These are phyloP conservation scores for Tolypocladium amazonense DNA, from an alignment of 2,329 filamentous ascomycete genomes.

Conservation along the genomic window DNA sequence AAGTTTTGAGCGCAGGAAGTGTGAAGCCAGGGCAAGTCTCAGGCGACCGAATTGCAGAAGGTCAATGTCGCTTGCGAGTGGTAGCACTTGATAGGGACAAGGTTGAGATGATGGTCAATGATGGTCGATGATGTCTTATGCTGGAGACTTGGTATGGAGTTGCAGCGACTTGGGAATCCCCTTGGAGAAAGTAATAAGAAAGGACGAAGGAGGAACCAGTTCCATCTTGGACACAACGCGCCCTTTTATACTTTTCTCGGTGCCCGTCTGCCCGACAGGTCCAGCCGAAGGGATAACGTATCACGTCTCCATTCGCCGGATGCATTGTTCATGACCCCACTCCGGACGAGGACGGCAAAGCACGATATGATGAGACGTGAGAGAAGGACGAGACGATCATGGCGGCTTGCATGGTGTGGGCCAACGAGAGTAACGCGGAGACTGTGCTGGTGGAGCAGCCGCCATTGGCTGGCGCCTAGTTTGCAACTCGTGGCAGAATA, in stretches of 20 bases:
- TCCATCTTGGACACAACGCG: slow-evolving; percentile 33
- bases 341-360: slow-evolving; percentile 17
- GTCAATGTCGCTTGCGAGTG: not conserved
- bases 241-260: slow-evolving; percentile 54
- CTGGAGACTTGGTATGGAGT: not conserved
- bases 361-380: slow-evolving; percentile 16
- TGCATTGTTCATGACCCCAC: slow-evolving; percentile 28
- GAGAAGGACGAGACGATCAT: slow-evolving; percentile 20
- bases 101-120: not conserved
- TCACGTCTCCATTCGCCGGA: slow-evolving; percentile 32
- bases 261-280: slow-evolving; percentile 22
- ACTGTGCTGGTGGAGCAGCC: slow-evolving; percentile 8
- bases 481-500: not conserved
- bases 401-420: slow-evolving; percentile 23
- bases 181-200: slow-evolving; percentile 26
- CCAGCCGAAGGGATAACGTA: slow-evolving; percentile 30
- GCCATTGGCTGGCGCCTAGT: slow-evolving; percentile 3
- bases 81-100: not conserved
- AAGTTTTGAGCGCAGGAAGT: slow-evolving; percentile 4
- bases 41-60: not conserved
- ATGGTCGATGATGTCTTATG: not conserved
- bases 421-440: slow-evolving; percentile 17
- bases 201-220: slow-evolving; percentile 40
- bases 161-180: not conserved
- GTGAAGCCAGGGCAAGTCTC: not conserved